Conservation (phyloP, 2,329 filamentous ascomycete genomes). For the Diaporthe australafricana region DNA sequence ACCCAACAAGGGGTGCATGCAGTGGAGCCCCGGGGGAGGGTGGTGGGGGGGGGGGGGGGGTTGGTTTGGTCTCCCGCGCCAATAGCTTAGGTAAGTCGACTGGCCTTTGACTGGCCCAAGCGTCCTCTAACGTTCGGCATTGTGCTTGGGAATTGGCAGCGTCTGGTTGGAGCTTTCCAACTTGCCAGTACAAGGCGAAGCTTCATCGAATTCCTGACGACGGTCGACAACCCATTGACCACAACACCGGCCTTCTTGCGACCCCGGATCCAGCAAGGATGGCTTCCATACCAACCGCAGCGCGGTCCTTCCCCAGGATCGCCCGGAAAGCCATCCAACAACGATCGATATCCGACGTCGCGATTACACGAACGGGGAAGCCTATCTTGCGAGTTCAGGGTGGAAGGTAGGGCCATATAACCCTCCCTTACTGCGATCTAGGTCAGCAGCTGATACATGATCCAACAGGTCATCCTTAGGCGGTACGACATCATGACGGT, state of each 20-base stretch:
- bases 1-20: slow-evolving; percentile 6
- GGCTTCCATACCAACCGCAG: slow-evolving; percentile 67
- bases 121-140: slow-evolving; percentile 26
- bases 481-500: slow-evolving; percentile 65
- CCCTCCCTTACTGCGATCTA: slow-evolving; percentile 43
- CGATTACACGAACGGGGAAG: slow-evolving; percentile 96
- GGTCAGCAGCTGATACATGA: slow-evolving; percentile 4
- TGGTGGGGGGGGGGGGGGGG: not conserved
- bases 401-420: slow-evolving; percentile 76
- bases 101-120: slow-evolving; percentile 29
- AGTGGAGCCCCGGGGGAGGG: not conserved
- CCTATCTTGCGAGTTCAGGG: slow-evolving; percentile 90
- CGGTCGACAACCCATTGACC: slow-evolving; percentile 45
- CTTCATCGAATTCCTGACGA: slow-evolving; percentile 38
- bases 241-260: slow-evolving; percentile 46
- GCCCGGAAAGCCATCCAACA: slow-evolving; percentile 60
- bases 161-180: slow-evolving; percentile 34
- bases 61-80: not conserved
- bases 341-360: slow-evolving; percentile 79
- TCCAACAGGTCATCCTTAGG: slow-evolving; percentile 79
- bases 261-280: slow-evolving; percentile 55
- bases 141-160: slow-evolving; percentile 38
- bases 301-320: slow-evolving; percentile 63
- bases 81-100: slow-evolving; percentile 30
- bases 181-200: slow-evolving; percentile 41